Percentiles rank a stretch among this genome's conserved stretches.
These are phyloP conservation scores for Alternaria angustiovoidea DNA, from an alignment of 2,329 filamentous ascomycete species.

Conservation along the genomic window DNA sequence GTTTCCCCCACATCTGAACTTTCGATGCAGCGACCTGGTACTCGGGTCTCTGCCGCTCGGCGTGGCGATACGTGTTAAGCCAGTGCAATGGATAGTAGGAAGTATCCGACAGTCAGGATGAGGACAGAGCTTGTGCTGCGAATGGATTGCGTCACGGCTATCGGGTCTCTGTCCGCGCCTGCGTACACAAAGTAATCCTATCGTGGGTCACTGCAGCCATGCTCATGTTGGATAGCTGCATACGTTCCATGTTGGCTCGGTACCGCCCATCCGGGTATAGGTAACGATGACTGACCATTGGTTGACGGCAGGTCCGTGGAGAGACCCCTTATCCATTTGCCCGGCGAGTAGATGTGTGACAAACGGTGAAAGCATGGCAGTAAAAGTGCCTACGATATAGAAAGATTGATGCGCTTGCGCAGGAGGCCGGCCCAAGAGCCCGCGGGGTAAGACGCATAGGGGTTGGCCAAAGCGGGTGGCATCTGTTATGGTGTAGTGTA, in stretches of 20 bases:
- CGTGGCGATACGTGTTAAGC: constrained; percentile 29
- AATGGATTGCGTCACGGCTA: constrained; percentile 26
- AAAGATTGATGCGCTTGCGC: not conserved
- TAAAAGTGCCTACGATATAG: not conserved
- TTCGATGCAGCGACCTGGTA: constrained; percentile 40
- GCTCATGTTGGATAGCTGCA: not conserved
- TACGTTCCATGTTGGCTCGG: constrained; percentile 3
- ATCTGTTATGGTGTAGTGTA: constrained; percentile 42
- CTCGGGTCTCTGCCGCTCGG: constrained; percentile 39
- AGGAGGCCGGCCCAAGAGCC: constrained; percentile 3
- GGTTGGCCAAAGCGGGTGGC: constrained; percentile 33
- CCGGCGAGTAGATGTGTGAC: not conserved
- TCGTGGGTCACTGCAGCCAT: not conserved
- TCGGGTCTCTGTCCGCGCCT: constrained; percentile 37
- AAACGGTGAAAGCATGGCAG: not conserved
- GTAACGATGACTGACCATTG: not conserved
- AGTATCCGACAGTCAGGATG: constrained; percentile 44
- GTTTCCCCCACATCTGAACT: constrained; percentile 36
- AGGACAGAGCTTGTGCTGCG: constrained; percentile 29
- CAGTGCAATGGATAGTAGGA: constrained; percentile 34
- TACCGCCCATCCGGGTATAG: not conserved
- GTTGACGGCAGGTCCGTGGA: not conserved
- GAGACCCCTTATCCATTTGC: not conserved
- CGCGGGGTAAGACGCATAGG: constrained; percentile 1
- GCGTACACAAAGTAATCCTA: constrained; percentile 22